Conservation (phyloP, 2,329 filamentous ascomycete genomes). For the Orbilia oligospora region DNA sequence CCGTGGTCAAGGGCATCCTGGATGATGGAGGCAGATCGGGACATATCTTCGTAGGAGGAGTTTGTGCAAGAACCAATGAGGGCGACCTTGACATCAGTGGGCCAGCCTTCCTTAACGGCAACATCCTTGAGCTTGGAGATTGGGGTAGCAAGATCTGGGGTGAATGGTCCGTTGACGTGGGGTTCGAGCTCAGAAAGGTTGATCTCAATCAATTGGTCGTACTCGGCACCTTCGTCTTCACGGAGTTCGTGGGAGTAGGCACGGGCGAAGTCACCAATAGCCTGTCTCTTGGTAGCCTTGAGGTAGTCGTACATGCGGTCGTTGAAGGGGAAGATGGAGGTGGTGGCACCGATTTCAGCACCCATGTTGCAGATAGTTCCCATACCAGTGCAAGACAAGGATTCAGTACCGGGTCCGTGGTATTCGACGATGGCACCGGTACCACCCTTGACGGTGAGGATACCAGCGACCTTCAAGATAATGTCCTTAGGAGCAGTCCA, state of each 20-base stretch:
- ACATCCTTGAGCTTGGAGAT: constrained; percentile 98
- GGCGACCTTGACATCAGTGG: constrained; percentile 94
- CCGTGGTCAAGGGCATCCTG: constrained; percentile 92
- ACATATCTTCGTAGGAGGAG: constrained; percentile 90
- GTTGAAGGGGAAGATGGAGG: constrained; percentile 86
- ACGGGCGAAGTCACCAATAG: constrained; percentile 91
- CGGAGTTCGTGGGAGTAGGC: constrained; percentile 86
- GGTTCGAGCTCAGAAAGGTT: constrained; percentile 95
- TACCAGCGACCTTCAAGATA: constrained; percentile 96
- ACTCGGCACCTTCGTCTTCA: constrained; percentile 90
- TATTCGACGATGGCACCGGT: constrained; percentile 92
- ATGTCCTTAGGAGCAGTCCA: constrained; percentile 98
- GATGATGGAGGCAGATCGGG: constrained; percentile 89
- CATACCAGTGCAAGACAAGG: constrained; percentile 86
- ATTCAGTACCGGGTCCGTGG: constrained; percentile 79
- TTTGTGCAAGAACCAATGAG: constrained; percentile 99
- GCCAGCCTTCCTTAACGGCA: constrained; percentile 95
- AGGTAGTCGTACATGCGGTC: constrained; percentile 98
- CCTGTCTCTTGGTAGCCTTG: constrained; percentile 86
- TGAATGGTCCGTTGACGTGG: constrained; percentile 99
- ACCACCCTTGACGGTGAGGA: constrained; percentile 97
- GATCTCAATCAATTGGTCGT: constrained; percentile 96
- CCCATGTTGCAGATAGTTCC: constrained; percentile 83
- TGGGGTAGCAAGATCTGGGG: constrained; percentile 95
- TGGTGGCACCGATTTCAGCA: constrained; percentile 72